Evolutionary conservation across 2,329 filamentous ascomycete species (phyloP).

Genomic region (Arthrobotrys sinensis): DNA sequence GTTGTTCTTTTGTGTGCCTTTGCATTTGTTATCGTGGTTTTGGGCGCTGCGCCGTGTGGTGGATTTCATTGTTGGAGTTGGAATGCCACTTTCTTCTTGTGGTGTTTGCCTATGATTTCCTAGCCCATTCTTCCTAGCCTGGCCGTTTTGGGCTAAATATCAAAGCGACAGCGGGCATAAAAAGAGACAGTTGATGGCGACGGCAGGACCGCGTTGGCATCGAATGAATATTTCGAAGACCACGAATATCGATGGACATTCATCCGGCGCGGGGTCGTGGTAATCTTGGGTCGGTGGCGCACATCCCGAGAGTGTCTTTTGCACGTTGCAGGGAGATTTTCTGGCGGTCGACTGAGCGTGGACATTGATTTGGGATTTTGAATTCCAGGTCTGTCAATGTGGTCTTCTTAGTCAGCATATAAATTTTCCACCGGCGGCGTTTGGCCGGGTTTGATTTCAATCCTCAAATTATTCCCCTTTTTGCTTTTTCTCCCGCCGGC

Average conservation of each 20-base stretch:
- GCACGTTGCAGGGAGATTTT: conserved; percentile 1
- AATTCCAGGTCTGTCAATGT: conserved; percentile 16
- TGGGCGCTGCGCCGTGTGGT: conserved; percentile 23
- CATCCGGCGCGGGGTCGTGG: background rate
- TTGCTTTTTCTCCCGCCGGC: conserved; percentile 52
- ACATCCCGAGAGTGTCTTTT: background rate
- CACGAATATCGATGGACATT: background rate
- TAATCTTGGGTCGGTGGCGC: background rate
- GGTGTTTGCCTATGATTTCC: conserved; percentile 21
- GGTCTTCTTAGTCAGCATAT: conserved; percentile 61
- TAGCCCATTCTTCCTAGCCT: background rate
- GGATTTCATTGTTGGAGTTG: conserved; percentile 61
- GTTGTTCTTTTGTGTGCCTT: conserved; percentile 49
- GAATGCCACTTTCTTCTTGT: conserved; percentile 12
- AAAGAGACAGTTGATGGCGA: conserved; percentile 20
- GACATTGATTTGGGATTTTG: conserved; percentile 8
- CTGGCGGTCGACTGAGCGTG: conserved; percentile 2
- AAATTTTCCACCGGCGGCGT: conserved; percentile 51
- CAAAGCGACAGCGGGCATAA: conserved; percentile 18
- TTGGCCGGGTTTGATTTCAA: conserved; percentile 61
- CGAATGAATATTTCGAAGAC: background rate
- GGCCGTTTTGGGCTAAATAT: conserved; percentile 8
- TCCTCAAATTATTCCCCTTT: conserved; percentile 60
- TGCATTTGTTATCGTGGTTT: conserved; percentile 61
- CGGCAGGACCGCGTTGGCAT: conserved; percentile 7